Evolutionary conservation across 441 rosid genomes (phyloP).

Genomic region (Erodium moschatum): DNA sequence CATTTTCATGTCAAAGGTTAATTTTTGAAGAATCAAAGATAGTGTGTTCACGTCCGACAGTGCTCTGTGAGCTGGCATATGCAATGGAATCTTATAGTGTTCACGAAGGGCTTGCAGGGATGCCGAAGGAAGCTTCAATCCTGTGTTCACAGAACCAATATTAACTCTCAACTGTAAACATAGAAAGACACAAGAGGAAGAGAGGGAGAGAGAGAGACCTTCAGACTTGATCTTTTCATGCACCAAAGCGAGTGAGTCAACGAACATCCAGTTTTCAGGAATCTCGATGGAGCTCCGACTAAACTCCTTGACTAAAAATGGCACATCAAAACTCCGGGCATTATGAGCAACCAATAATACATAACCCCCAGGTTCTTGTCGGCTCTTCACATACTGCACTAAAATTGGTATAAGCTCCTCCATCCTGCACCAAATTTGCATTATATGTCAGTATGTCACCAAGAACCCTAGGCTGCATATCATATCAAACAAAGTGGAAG

Average conservation of each 20-base stretch:
- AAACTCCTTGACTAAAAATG: conserved; percentile 58
- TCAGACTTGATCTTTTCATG: conserved; percentile 53
- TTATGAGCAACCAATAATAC: conserved; percentile 67
- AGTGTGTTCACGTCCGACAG: conserved; percentile 62
- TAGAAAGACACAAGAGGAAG: no score
- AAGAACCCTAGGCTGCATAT: not conserved
- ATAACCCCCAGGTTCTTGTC: conserved; percentile 65
- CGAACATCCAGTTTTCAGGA: conserved; percentile 56
- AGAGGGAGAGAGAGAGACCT: not conserved
- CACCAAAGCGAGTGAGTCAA: conserved; percentile 55
- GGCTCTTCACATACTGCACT: conserved; percentile 51
- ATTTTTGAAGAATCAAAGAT: conserved; percentile 54
- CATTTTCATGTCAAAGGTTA: conserved; percentile 53
- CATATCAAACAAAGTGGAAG: not conserved
- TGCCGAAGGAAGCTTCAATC: conserved; percentile 29
- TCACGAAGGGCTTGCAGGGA: conserved; percentile 46
- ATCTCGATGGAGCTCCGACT: conserved; percentile 50
- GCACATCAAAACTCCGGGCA: conserved; percentile 64
- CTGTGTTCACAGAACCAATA: conserved; percentile 16
- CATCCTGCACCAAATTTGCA: conserved; percentile 47
- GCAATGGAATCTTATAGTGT: conserved; percentile 30
- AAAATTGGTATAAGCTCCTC: conserved; percentile 68
- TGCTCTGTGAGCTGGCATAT: conserved; percentile 76
- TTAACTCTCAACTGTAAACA: no score
- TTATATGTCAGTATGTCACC: not conserved